These are phyloP conservation scores for Nannochloropsis gaditana DNA, from an alignment of 108 stramenopile species.

Conservation along the genomic window DNA sequence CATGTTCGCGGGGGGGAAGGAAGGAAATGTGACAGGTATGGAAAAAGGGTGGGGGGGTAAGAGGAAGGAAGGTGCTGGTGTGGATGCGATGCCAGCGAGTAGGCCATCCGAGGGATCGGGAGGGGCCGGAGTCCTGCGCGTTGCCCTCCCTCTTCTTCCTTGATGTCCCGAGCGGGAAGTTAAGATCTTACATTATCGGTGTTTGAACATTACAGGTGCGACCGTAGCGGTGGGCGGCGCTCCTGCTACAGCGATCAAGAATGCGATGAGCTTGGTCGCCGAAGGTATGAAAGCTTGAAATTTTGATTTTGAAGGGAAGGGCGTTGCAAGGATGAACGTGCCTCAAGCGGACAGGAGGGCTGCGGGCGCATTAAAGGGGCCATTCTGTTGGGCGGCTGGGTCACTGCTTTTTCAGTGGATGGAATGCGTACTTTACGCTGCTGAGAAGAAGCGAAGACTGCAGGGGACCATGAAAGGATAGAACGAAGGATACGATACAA, in stretches of 20 bases:
- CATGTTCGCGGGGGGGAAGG: constrained; percentile 2
- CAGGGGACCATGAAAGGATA: too few species aligned
- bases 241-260: constrained; percentile 7
- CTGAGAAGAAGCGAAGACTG: too few species aligned
- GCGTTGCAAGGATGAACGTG: not conserved
- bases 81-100: not conserved
- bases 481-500: too few species aligned
- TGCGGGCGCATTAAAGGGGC: too few species aligned
- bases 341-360: not conserved
- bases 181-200: too few species aligned
- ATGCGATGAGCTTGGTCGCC: not conserved
- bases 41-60: not conserved
- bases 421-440: too few species aligned
- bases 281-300: not conserved
- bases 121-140: too few species aligned
- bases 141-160: too few species aligned
- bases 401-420: too few species aligned
- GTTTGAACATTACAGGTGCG: not conserved
- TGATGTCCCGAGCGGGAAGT: too few species aligned
- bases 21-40: constrained; percentile 9
- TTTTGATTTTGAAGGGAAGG: not conserved
- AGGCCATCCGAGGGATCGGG: too few species aligned
- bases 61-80: not conserved
- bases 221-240: not conserved
- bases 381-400: too few species aligned